A percentile compares a stretch with the other conserved stretches of the same genome.
phyloP scores from a whole-genome alignment of 169 alveolate genomes.

The Plasmodium vivax region DNA sequence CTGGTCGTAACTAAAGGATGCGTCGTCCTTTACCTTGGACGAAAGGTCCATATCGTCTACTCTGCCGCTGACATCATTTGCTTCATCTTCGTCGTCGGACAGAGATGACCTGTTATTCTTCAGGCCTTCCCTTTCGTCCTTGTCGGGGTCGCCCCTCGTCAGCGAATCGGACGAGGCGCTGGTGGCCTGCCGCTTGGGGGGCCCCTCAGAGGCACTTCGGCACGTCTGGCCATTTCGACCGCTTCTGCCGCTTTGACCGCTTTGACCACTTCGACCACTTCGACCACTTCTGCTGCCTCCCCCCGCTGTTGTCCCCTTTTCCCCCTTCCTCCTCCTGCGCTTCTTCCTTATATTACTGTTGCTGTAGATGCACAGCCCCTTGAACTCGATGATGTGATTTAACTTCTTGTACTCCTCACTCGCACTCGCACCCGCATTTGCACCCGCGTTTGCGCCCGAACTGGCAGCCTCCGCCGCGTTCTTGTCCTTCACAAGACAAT shows the following conservation, averaged over 20 bases:
- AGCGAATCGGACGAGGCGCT: neutral
- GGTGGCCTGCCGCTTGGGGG: neutral
- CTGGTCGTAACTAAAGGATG: neutral
- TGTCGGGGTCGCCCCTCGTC: neutral
- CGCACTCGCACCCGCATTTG: too few species aligned
- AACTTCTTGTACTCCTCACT: conserved; percentile 35
- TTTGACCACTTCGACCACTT: neutral
- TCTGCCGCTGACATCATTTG: neutral
- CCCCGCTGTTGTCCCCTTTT: conserved; percentile 8
- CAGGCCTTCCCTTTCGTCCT: neutral
- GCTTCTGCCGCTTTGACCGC: too few species aligned
- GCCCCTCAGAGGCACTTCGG: neutral
- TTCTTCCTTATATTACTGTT: conserved; percentile 39
- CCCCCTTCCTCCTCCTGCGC: conserved; percentile 9
- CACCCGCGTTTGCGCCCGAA: neutral
- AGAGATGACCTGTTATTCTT: neutral
- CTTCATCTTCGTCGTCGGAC: neutral
- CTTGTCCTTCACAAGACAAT: conserved; percentile 34
- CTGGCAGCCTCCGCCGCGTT: neutral
- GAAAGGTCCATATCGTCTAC: neutral
- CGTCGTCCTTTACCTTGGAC: neutral
- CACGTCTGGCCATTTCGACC: too few species aligned
- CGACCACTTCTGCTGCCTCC: too few species aligned
- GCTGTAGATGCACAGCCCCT: conserved; percentile 72
- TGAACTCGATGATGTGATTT: conserved; percentile 73